phyloP scores from a whole-genome alignment of 495 filamentous ascomycete species.

The Xylaria bambusicola region DNA sequence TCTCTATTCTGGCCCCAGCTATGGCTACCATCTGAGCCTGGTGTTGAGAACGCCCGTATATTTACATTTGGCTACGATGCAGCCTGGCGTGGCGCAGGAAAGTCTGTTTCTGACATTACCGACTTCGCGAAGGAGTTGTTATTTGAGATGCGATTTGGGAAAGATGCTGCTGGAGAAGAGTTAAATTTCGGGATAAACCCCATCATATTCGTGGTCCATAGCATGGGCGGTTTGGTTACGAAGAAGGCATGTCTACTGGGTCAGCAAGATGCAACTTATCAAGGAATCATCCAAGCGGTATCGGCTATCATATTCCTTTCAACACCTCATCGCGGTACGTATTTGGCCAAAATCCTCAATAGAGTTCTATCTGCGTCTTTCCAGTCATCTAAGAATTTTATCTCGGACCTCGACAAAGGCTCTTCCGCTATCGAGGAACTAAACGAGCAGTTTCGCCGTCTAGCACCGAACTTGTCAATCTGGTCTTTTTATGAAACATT shows the following conservation, averaged over 20 bases:
- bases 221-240: slow-evolving; percentile 52
- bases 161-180: slow-evolving; percentile 25
- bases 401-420: slow-evolving; percentile 43
- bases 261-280: slow-evolving; percentile 40
- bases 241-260: slow-evolving; percentile 51
- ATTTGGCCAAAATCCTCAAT: slow-evolving; percentile 43
- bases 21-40: slow-evolving; percentile 38
- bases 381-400: slow-evolving; percentile 38
- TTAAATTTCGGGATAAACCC: slow-evolving; percentile 26
- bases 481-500: slow-evolving; percentile 54
- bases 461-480: slow-evolving; percentile 38
- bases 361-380: slow-evolving; percentile 32
- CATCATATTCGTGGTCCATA: slow-evolving; percentile 35
- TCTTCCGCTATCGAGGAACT: slow-evolving; percentile 41
- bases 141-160: slow-evolving; percentile 34
- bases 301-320: slow-evolving; percentile 48
- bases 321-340: slow-evolving; percentile 53
- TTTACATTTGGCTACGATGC: slow-evolving; percentile 44
- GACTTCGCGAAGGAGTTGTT: slow-evolving; percentile 46
- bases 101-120: slow-evolving; percentile 26
- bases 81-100: background rate
- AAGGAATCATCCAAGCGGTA: slow-evolving; percentile 35
- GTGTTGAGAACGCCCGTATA: slow-evolving; percentile 32
- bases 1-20: slow-evolving; percentile 36
- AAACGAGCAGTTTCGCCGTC: slow-evolving; percentile 53